Conservation (phyloP, 768 basidiomycete species). For the Paxillus ammoniavirescens region DNA sequence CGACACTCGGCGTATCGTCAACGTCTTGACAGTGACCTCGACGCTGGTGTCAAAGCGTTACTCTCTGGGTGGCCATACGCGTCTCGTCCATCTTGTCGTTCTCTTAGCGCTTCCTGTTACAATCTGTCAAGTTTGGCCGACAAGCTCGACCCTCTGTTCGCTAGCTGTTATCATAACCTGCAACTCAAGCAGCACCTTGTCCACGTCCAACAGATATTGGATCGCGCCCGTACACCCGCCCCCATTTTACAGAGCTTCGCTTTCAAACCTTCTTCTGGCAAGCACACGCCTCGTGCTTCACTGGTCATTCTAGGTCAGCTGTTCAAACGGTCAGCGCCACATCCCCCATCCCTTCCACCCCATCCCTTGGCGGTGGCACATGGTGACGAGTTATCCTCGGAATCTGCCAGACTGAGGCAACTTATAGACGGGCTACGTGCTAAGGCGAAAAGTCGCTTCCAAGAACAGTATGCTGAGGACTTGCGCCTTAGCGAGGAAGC, state of each 20-base stretch:
- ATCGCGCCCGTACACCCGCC: not conserved
- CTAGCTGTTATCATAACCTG: constrained; percentile 15
- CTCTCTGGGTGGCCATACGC: constrained; percentile 15
- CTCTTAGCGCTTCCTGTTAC: not conserved
- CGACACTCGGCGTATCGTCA: not conserved
- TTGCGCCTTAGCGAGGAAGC: constrained; percentile 6
- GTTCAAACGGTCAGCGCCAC: not conserved
- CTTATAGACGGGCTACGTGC: not conserved
- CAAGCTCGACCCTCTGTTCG: constrained; percentile 3
- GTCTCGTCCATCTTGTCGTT: not conserved
- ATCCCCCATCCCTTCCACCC: not conserved
- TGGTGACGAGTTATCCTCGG: not conserved
- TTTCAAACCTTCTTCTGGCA: not conserved
- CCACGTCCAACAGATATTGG: constrained; percentile 11
- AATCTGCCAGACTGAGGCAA: not conserved
- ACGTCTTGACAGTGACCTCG: not conserved
- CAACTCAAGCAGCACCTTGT: constrained; percentile 8
- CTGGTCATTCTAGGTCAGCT: not conserved
- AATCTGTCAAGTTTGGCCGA: not conserved
- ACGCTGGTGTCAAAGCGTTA: not conserved
- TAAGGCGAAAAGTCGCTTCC: constrained; percentile 2
- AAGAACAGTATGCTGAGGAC: constrained; percentile 3
- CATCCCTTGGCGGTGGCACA: not conserved
- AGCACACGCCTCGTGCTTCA: not conserved
- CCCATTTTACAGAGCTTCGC: not conserved